phyloP scores from a whole-genome alignment of 805 yeast genomes.

The Nakazawaea wyomingensis region DNA sequence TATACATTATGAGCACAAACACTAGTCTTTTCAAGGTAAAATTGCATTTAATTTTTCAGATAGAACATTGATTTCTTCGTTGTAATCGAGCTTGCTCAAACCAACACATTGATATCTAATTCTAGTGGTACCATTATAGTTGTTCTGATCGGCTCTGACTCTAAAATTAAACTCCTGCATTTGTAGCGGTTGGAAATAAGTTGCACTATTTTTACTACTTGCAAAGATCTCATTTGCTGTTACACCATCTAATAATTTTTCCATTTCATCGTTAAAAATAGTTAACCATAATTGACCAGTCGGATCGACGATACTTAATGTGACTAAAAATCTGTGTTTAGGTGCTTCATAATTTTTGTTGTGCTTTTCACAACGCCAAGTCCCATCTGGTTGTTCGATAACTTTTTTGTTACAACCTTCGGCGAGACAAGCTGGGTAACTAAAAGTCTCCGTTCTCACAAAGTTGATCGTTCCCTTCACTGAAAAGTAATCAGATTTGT shows the following conservation, averaged over 20 bases:
- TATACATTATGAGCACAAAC: neutral
- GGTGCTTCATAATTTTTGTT: conserved; percentile 66
- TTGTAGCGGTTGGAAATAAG: conserved; percentile 44
- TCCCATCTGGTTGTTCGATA: conserved; percentile 61
- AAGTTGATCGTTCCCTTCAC: conserved; percentile 71
- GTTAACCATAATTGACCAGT: conserved; percentile 86
- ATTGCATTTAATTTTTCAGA: conserved; percentile 37
- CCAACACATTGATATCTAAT: conserved; percentile 68
- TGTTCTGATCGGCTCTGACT: conserved; percentile 77
- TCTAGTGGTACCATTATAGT: conserved; percentile 72
- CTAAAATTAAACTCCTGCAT: conserved; percentile 73
- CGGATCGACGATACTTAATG: conserved; percentile 70
- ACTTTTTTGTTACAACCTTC: conserved; percentile 83
- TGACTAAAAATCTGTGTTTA: conserved; percentile 71
- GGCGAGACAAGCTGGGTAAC: conserved; percentile 84
- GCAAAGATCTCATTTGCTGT: conserved; percentile 59
- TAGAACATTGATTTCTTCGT: conserved; percentile 56
- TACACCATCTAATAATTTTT: conserved; percentile 53
- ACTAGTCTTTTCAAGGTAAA: conserved; percentile 19
- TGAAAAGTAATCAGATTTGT: conserved; percentile 73
- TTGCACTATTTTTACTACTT: conserved; percentile 27
- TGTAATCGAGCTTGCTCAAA: conserved; percentile 47
- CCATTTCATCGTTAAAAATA: conserved; percentile 81
- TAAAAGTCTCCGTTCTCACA: conserved; percentile 68
- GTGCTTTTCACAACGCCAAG: conserved; percentile 95